These are phyloP conservation scores for Heritiera littoralis DNA, from an alignment of 345 rosid species.

Conservation along the genomic window DNA sequence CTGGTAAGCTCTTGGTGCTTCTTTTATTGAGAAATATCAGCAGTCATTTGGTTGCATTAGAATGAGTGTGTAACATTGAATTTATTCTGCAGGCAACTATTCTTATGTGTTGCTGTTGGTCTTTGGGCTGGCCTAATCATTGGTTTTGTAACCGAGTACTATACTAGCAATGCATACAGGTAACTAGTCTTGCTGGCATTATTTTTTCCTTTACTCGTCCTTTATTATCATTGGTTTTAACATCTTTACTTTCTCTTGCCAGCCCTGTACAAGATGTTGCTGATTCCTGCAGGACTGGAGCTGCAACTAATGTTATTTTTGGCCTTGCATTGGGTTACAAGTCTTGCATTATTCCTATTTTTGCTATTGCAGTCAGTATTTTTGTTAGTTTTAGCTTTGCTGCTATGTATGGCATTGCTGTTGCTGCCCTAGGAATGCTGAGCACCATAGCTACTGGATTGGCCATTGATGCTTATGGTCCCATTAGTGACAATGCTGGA, in stretches of 20 bases:
- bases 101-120: constrained; percentile 59
- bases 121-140: constrained; percentile 81
- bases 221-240: background rate
- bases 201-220: background rate
- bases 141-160: constrained; percentile 74
- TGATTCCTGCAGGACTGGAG: constrained; percentile 92
- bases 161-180: constrained; percentile 78
- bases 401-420: constrained; percentile 80
- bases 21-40: background rate
- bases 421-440: constrained; percentile 81
- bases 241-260: constrained; percentile 28
- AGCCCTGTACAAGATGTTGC: constrained; percentile 99
- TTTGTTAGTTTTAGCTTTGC: constrained; percentile 78
- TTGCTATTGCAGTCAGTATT: constrained; percentile 67
- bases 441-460: constrained; percentile 78
- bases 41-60: background rate
- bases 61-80: background rate
- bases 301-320: constrained; percentile 77
- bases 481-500: constrained; percentile 82
- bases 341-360: constrained; percentile 72
- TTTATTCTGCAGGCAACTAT: constrained; percentile 52
- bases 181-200: background rate
- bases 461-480: constrained; percentile 81
- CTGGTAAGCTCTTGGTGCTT: constrained; percentile 42
- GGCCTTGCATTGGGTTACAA: constrained; percentile 84